Percentiles rank a stretch among this genome's conserved stretches.
Evolutionary conservation across 1,284 basidiomycete genomes (phyloP).

Genomic region (Meira miltonrushii): DNA sequence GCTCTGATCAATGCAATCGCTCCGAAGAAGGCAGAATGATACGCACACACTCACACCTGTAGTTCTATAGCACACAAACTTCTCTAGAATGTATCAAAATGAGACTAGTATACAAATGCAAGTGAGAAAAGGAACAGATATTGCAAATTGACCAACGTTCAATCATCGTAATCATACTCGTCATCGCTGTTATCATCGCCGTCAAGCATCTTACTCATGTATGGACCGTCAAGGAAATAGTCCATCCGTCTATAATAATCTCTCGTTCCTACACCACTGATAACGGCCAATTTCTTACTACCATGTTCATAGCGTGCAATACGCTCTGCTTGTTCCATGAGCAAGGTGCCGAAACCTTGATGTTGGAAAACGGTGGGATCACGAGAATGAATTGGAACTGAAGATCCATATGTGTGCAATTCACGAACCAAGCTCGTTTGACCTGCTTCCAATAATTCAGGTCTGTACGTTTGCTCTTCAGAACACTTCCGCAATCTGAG

Average conservation of each 20-base stretch:
- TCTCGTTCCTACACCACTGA: slow-evolving; percentile 89
- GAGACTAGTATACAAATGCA: not conserved
- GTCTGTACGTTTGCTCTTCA: slow-evolving; percentile 89
- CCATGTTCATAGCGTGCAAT: slow-evolving; percentile 98
- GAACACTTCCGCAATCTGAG: slow-evolving; percentile 90
- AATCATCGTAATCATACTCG: slow-evolving; percentile 1
- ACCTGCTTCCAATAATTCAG: slow-evolving; percentile 73
- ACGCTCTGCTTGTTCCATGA: slow-evolving; percentile 99
- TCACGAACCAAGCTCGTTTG: slow-evolving; percentile 92
- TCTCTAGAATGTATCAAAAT: not conserved
- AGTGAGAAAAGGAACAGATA: not conserved
- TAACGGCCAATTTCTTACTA: slow-evolving; percentile 87
- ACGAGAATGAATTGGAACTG: slow-evolving; percentile 90
- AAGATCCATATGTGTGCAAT: slow-evolving; percentile 97
- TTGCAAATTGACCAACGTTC: not conserved
- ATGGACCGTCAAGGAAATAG: slow-evolving; percentile 90
- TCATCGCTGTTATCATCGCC: not conserved
- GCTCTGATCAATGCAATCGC: no score
- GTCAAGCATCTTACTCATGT: slow-evolving; percentile 26
- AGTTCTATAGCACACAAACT: not conserved
- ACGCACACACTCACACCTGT: not conserved
- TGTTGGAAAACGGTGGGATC: slow-evolving; percentile 76
- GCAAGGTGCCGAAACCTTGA: slow-evolving; percentile 86
- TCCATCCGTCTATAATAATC: slow-evolving; percentile 91
- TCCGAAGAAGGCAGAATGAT: no score